A percentile compares a stretch with the other conserved stretches of the same genome.
phyloP scores from a whole-genome alignment of 805 yeast genomes.

The Saturnispora bothae region DNA sequence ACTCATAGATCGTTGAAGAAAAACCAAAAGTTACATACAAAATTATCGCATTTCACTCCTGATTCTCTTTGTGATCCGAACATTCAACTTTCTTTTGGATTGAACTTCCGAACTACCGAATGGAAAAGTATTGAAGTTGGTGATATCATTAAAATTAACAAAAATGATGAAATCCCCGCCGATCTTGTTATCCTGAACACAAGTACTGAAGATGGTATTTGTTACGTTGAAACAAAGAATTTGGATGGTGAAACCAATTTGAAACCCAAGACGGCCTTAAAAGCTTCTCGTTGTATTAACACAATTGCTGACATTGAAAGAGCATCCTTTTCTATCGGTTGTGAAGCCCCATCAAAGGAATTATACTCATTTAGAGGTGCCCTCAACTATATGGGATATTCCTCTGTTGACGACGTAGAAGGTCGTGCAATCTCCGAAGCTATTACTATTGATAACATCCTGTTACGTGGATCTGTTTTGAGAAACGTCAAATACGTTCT shows the following conservation, averaged over 20 bases:
- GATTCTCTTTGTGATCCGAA: constrained; percentile 26
- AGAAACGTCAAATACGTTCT: constrained; percentile 71
- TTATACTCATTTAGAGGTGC: constrained; percentile 61
- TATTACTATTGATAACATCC: constrained; percentile 47
- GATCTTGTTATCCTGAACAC: constrained; percentile 56
- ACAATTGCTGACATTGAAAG: constrained; percentile 51
- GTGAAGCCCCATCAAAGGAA: constrained; percentile 62
- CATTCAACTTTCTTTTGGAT: constrained; percentile 23
- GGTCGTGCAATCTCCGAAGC: constrained; percentile 39
- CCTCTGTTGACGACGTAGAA: constrained; percentile 22
- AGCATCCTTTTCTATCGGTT: constrained; percentile 49
- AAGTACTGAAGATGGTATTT: constrained; percentile 57
- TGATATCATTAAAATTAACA: constrained; percentile 57
- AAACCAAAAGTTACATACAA: constrained; percentile 10
- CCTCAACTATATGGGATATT: constrained; percentile 36
- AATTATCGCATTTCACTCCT: constrained; percentile 18
- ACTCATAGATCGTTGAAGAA: background rate
- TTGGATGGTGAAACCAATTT: constrained; percentile 71
- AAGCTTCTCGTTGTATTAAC: constrained; percentile 37
- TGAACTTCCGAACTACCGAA: constrained; percentile 21
- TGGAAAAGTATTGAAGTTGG: constrained; percentile 73
- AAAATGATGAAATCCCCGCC: constrained; percentile 74
- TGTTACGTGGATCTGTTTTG: constrained; percentile 62
- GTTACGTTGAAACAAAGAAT: constrained; percentile 60
- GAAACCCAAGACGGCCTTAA: constrained; percentile 45